phyloP scores from a whole-genome alignment of 1,284 basidiomycete species.

The Pholiota adiposa region DNA sequence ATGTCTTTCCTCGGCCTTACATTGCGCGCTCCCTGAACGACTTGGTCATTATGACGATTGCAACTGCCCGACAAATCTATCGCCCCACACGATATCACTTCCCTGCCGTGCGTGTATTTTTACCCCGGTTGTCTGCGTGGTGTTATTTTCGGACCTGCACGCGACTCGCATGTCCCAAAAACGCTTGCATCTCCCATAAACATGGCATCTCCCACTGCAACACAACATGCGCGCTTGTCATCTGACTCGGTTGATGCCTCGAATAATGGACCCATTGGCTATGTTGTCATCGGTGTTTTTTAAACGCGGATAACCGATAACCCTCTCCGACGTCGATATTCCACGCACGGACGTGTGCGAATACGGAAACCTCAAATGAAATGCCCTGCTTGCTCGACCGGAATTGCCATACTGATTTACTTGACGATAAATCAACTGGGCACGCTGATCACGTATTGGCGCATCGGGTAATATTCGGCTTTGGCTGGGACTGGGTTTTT shows the following conservation, averaged over 20 bases:
- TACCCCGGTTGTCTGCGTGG: background rate
- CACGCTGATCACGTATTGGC: constrained; percentile 11
- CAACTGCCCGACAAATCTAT: background rate
- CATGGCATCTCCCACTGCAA: background rate
- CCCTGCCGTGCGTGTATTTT: background rate
- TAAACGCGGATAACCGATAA: constrained; percentile 9
- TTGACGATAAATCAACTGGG: background rate
- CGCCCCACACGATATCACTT: background rate
- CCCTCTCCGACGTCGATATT: constrained; percentile 15
- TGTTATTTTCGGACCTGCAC: constrained; percentile 6
- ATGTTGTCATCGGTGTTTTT: constrained; percentile 3
- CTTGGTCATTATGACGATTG: too few species aligned
- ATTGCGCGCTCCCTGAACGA: background rate
- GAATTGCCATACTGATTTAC: background rate
- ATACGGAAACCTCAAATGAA: background rate
- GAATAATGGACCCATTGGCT: background rate
- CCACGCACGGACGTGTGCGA: background rate
- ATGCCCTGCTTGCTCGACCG: background rate
- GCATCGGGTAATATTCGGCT: constrained; percentile 4
- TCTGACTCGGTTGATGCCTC: background rate
- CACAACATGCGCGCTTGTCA: background rate
- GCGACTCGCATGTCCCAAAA: constrained; percentile 1
- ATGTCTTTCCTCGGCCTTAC: background rate
- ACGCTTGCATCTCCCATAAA: constrained; percentile 7
- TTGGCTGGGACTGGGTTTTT: background rate